Percentiles rank a stretch among this genome's conserved stretches.
These are phyloP conservation scores for carrot (Daucus carota) DNA, from an alignment of 129 eudicot genomes.

Conservation along the genomic window DH1_v3.0 NC_030381.2:6755001-6755500, in stretches of 20 bases:
- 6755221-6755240: not conserved
- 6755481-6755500: no score
- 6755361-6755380: no score
- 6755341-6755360: no score
- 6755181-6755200: not conserved
- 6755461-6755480: no score
- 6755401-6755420: no score
- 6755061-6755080: slow-evolving; percentile 25
- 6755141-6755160: not conserved
- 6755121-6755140: not conserved
- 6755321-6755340: no score
- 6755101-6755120: slow-evolving; percentile 8
- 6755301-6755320: no score
- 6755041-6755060: slow-evolving; percentile 28
- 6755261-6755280: no score
- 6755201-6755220: not conserved
- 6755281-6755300: no score
- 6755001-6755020: not conserved
- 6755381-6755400: no score
- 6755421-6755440: no score
- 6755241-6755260: not conserved
- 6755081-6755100: not conserved
- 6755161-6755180: not conserved
- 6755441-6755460: no score
- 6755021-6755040: slow-evolving; percentile 16